Evolutionary conservation across 2,329 filamentous ascomycete genomes (phyloP).

Genomic region (Cladosporium oxysporum): DNA sequence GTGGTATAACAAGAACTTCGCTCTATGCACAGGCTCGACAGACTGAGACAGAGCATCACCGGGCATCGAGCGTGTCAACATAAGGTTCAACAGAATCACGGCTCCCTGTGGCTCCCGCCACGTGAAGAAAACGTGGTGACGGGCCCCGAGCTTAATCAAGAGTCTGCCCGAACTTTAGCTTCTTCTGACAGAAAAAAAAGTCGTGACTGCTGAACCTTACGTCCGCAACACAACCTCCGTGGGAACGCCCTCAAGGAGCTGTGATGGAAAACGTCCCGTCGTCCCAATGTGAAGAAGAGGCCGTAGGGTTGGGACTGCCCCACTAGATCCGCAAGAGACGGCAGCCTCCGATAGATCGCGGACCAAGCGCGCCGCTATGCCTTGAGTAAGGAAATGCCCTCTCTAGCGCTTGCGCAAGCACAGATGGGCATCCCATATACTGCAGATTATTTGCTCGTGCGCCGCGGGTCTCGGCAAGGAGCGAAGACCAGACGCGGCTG

Average conservation of each 20-base stretch:
- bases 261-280: not conserved
- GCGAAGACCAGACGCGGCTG: not conserved
- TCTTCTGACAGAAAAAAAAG: not conserved
- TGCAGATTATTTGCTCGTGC: not conserved
- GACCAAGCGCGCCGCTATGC: not conserved
- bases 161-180: not conserved
- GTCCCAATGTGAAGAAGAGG: not conserved
- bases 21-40: not conserved
- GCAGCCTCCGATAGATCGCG: not conserved
- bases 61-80: not conserved
- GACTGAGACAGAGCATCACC: not conserved
- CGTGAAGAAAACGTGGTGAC: slow-evolving; percentile 8
- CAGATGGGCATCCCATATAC: not conserved
- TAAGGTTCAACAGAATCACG: not conserved
- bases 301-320: not conserved
- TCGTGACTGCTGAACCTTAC: not conserved
- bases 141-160: not conserved
- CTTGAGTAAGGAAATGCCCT: not conserved
- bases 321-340: not conserved
- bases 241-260: no score
- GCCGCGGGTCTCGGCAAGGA: not conserved
- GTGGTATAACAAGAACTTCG: not conserved
- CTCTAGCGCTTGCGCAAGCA: slow-evolving; percentile 3
- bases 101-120: not conserved
- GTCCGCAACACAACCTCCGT: not conserved